These are phyloP conservation scores for Plantago coronopus DNA, from an alignment of 305 asterid species.

Conservation along the genomic window DNA sequence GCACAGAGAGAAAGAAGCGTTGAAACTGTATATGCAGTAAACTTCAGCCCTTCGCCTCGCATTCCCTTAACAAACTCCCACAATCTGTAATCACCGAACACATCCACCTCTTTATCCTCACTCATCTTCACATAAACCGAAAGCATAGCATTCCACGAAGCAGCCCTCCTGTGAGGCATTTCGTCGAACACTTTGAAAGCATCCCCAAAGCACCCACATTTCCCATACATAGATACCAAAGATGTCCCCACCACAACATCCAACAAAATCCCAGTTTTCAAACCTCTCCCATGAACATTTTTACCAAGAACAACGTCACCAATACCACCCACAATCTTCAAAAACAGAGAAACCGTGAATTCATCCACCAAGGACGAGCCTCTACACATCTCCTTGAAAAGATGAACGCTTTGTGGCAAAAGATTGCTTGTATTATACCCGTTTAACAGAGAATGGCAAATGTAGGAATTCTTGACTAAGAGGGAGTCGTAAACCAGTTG, in stretches of 20 bases:
- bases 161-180: slow-evolving; percentile 46
- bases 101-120: slow-evolving; percentile 9
- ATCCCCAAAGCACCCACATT: slow-evolving; percentile 37
- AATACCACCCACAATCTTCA: slow-evolving; percentile 40
- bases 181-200: slow-evolving; percentile 55
- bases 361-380: slow-evolving; percentile 43
- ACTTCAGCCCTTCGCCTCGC: slow-evolving; percentile 47
- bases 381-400: slow-evolving; percentile 48
- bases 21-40: slow-evolving; percentile 47
- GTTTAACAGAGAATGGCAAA: slow-evolving; percentile 56
- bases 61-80: slow-evolving; percentile 48
- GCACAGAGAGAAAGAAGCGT: slow-evolving; percentile 46
- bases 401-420: slow-evolving; percentile 32
- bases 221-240: slow-evolving; percentile 51
- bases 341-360: slow-evolving; percentile 50
- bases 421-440: slow-evolving; percentile 47
- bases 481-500: slow-evolving; percentile 38
- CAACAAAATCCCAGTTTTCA: slow-evolving; percentile 40
- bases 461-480: slow-evolving; percentile 37
- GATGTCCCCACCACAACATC: slow-evolving; percentile 64
- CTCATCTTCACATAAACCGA: slow-evolving; percentile 38
- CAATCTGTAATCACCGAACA: slow-evolving; percentile 21
- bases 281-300: slow-evolving; percentile 42
- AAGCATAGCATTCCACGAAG: slow-evolving; percentile 60
- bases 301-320: slow-evolving; percentile 39